Evolutionary conservation across 2,329 filamentous ascomycete species (phyloP).

Genomic region (Sclerotinia sclerotiorum): DNA sequence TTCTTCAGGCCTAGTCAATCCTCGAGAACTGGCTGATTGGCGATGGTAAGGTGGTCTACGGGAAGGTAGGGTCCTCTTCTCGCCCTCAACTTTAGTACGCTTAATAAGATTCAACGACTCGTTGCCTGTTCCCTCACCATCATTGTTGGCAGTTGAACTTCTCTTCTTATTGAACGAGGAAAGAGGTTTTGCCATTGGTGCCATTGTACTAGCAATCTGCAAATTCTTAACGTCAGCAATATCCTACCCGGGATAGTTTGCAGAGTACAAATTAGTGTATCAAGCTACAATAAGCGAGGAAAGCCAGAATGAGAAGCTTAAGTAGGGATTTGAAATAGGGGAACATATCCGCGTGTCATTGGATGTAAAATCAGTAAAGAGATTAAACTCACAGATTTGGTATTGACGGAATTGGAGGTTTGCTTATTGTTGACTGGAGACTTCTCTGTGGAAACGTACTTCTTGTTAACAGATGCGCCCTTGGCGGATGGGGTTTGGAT

Average conservation of each 20-base stretch:
- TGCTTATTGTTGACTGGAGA: neutral
- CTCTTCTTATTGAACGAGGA: neutral
- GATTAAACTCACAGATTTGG: neutral
- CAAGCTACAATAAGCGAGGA: neutral
- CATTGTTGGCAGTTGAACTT: neutral
- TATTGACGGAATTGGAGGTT: neutral
- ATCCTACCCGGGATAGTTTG: neutral
- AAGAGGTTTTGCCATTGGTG: neutral
- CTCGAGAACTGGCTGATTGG: neutral
- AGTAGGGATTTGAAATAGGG: neutral
- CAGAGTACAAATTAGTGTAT: neutral
- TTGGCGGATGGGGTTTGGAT: neutral
- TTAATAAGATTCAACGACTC: neutral
- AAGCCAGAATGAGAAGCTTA: neutral
- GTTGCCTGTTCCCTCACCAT: neutral
- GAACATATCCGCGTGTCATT: neutral
- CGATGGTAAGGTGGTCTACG: too few relatives aligned
- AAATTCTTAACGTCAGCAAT: neutral
- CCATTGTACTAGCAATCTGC: neutral
- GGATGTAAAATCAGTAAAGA: neutral
- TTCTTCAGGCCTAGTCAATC: neutral
- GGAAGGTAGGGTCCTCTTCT: too few relatives aligned
- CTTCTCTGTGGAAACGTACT: neutral
- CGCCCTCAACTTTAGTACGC: neutral
- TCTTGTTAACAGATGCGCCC: neutral